Conservation (phyloP, 2,329 filamentous ascomycete genomes). For the Chaetomium strumarium region DNA sequence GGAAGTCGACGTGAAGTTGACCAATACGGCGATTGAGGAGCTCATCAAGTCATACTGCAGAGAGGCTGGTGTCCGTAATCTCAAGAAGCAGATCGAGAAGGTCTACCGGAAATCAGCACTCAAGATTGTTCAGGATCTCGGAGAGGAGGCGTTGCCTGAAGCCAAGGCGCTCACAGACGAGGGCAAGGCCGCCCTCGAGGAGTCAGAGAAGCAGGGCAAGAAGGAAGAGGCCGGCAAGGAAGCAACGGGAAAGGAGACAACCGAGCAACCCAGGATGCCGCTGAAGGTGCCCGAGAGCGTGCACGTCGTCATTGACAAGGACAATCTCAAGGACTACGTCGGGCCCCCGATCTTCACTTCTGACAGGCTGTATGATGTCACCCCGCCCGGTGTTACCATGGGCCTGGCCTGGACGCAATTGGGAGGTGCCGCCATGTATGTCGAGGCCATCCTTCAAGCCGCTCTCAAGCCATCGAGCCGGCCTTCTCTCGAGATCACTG, state of each 20-base stretch:
- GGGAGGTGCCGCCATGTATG: slow-evolving; percentile 92
- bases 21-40: slow-evolving; percentile 84
- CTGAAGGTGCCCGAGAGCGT: slow-evolving; percentile 82
- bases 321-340: slow-evolving; percentile 93
- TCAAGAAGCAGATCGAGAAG: slow-evolving; percentile 99
- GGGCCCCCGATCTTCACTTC: slow-evolving; percentile 93
- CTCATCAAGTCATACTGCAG: slow-evolving; percentile 98
- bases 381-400: slow-evolving; percentile 93
- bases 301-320: slow-evolving; percentile 78
- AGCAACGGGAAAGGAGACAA: slow-evolving; percentile 55
- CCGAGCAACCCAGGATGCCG: slow-evolving; percentile 66
- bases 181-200: slow-evolving; percentile 70
- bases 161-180: slow-evolving; percentile 78
- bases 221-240: slow-evolving; percentile 21
- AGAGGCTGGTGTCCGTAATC: slow-evolving; percentile 91
- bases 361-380: slow-evolving; percentile 89
- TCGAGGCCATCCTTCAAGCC: slow-evolving; percentile 91
- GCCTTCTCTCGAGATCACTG: slow-evolving; percentile 81
- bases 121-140: slow-evolving; percentile 93
- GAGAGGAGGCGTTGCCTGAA: slow-evolving; percentile 76
- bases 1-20: slow-evolving; percentile 81
- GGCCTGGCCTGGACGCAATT: slow-evolving; percentile 97
- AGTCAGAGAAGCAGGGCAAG: slow-evolving; percentile 50
- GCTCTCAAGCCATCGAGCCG: slow-evolving; percentile 67
- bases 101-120: slow-evolving; percentile 95